Conservation (phyloP, 306 rosid species). For the Glycine soja region DNA sequence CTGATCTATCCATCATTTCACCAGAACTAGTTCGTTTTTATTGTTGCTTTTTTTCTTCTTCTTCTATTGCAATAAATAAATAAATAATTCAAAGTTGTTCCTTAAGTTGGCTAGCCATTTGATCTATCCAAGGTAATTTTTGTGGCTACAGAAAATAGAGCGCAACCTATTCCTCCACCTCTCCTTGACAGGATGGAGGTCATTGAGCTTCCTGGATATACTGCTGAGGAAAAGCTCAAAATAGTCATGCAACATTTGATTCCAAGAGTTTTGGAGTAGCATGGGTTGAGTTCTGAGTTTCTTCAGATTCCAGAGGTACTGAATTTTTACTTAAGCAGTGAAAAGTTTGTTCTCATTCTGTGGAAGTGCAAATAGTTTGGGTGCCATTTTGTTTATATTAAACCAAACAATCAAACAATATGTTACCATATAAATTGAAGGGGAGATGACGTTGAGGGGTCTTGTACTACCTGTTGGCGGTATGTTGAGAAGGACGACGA, state of each 20-base stretch:
- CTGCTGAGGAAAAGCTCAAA: slow-evolving; percentile 92
- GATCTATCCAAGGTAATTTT: slow-evolving; percentile 94
- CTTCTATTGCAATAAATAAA: slow-evolving; percentile 28
- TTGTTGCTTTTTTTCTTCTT: not conserved
- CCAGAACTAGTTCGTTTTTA: not conserved
- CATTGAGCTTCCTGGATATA: slow-evolving; percentile 97
- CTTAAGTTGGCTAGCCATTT: slow-evolving; percentile 81
- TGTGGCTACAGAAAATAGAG: slow-evolving; percentile 95
- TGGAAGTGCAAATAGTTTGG: slow-evolving; percentile 34
- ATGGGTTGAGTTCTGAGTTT: slow-evolving; percentile 84
- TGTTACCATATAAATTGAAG: no score
- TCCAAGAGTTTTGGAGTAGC: slow-evolving; percentile 96
- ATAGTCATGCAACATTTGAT: slow-evolving; percentile 92
- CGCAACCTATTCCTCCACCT: slow-evolving; percentile 92
- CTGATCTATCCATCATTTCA: slow-evolving; percentile 14
- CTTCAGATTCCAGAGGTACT: slow-evolving; percentile 96
- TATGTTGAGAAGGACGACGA: no score
- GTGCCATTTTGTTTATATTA: not conserved
- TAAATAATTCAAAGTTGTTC: slow-evolving; percentile 46
- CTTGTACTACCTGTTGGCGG: no score
- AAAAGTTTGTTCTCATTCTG: slow-evolving; percentile 30
- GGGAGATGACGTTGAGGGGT: no score
- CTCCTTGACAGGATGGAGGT: slow-evolving; percentile 99
- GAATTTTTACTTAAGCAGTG: slow-evolving; percentile 19
- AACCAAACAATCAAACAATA: slow-evolving; percentile 15